Conservation (phyloP, 768 basidiomycete genomes). For the Cystofilobasidium ferigula region DNA sequence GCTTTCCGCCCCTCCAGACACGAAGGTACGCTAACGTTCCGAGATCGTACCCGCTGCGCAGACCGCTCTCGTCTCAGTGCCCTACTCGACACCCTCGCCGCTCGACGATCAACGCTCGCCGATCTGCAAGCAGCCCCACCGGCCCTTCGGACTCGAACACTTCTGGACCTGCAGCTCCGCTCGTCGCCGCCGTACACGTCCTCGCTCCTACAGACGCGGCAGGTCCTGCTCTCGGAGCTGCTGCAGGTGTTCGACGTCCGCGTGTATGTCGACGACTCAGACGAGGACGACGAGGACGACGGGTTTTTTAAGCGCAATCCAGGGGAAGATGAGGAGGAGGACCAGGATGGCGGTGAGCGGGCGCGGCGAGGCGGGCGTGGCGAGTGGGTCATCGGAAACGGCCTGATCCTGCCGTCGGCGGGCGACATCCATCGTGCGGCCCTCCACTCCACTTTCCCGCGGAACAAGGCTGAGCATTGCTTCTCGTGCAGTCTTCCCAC, state of each 20-base stretch:
- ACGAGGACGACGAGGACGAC: not conserved
- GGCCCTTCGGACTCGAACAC: not conserved
- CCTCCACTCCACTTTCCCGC: not conserved
- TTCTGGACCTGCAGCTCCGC: not conserved
- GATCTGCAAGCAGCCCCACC: not conserved
- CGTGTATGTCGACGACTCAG: not conserved
- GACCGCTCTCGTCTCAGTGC: not conserved
- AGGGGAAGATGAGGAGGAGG: not conserved
- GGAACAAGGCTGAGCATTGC: not conserved
- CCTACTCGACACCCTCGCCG: not conserved
- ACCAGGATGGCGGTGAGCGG: not conserved
- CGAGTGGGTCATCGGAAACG: slow-evolving; percentile 4
- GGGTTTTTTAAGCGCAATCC: not conserved
- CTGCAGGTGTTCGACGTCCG: slow-evolving; percentile 8
- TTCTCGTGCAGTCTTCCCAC: slow-evolving; percentile 4
- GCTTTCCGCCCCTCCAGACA: not conserved
- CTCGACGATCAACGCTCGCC: not conserved
- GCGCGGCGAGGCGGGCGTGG: not conserved
- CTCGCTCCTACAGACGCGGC: not conserved
- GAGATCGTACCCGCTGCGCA: not conserved
- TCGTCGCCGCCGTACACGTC: not conserved
- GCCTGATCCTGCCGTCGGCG: slow-evolving; percentile 2
- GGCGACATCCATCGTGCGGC: slow-evolving; percentile 13
- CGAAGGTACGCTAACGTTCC: not conserved
- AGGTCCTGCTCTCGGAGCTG: not conserved